phyloP scores from a whole-genome alignment of 768 basidiomycete genomes.

The Pleurotus salmoneostramineus region DNA sequence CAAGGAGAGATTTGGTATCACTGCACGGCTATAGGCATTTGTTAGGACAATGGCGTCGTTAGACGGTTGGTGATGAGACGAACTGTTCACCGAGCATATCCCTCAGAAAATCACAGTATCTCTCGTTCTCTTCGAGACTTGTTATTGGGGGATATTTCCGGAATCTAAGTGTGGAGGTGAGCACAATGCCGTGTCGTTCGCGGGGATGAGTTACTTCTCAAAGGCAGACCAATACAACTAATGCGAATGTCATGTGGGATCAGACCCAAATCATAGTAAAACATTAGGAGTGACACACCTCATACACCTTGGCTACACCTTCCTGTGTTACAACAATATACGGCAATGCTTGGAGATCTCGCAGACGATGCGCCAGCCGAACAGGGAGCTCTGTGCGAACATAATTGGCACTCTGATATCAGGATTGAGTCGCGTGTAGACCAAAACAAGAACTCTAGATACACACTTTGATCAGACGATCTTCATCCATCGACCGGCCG shows the following conservation, averaged over 20 bases:
- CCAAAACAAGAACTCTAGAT: not conserved
- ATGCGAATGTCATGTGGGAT: not conserved
- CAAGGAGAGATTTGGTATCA: slow-evolving; percentile 79
- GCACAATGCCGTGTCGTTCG: not conserved
- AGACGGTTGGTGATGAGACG: slow-evolving; percentile 12
- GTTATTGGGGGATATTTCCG: slow-evolving; percentile 72
- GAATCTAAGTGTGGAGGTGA: slow-evolving; percentile 41
- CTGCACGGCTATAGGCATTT: slow-evolving; percentile 47
- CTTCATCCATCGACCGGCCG: slow-evolving; percentile 78
- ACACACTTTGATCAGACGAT: slow-evolving; percentile 69
- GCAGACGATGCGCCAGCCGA: slow-evolving; percentile 81
- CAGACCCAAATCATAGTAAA: not conserved
- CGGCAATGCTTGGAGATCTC: slow-evolving; percentile 83
- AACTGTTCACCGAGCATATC: slow-evolving; percentile 76
- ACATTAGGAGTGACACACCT: slow-evolving; percentile 41
- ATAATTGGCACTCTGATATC: slow-evolving; percentile 79
- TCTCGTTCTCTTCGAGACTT: slow-evolving; percentile 68
- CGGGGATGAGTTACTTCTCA: slow-evolving; percentile 53
- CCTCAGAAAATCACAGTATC: slow-evolving; percentile 71
- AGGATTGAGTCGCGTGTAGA: not conserved
- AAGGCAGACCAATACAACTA: slow-evolving; percentile 88
- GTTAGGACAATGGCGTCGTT: slow-evolving; percentile 7
- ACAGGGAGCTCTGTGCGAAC: slow-evolving; percentile 87
- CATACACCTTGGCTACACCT: slow-evolving; percentile 77
- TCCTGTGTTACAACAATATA: slow-evolving; percentile 87